A percentile compares a stretch with the other conserved stretches of the same genome.
Evolutionary conservation across 2,329 filamentous ascomycete genomes (phyloP).

Genomic region (Arthroderma sp.): DNA sequence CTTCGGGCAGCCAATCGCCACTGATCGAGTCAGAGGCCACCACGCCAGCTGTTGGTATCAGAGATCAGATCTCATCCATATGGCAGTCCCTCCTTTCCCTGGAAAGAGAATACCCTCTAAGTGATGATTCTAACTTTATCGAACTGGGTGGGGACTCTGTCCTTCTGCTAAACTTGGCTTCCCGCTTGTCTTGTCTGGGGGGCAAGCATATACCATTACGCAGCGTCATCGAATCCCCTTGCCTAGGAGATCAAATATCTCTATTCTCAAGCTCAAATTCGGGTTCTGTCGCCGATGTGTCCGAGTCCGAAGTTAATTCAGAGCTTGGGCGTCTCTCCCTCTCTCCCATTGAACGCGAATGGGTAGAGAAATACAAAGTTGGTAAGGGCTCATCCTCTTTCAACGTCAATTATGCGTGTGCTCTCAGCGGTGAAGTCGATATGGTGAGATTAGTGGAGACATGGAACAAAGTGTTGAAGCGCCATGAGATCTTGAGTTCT

Average conservation of each 20-base stretch:
- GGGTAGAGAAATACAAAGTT: neutral
- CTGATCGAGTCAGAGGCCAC: neutral
- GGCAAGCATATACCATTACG: no score
- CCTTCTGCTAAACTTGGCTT: neutral
- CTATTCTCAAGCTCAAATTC: no score
- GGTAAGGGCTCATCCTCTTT: neutral
- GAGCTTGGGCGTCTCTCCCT: neutral
- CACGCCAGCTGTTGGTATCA: no score
- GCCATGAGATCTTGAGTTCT: neutral
- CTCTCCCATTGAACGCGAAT: slow-evolving; percentile 1
- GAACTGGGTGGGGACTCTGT: neutral
- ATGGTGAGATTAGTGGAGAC: neutral
- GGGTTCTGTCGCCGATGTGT: no score
- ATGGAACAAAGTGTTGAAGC: neutral
- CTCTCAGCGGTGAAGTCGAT: neutral
- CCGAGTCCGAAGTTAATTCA: no score
- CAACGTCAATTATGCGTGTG: slow-evolving; percentile 1
- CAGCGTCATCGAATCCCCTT: no score
- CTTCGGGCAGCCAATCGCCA: neutral
- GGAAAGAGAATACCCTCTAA: no score
- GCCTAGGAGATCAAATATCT: no score
- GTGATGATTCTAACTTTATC: no score
- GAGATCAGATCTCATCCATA: no score
- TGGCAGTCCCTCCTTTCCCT: no score
- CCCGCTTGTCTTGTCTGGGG: no score